Evolutionary conservation across 768 basidiomycete species (phyloP).

Genomic region (Trametes elegans): DNA sequence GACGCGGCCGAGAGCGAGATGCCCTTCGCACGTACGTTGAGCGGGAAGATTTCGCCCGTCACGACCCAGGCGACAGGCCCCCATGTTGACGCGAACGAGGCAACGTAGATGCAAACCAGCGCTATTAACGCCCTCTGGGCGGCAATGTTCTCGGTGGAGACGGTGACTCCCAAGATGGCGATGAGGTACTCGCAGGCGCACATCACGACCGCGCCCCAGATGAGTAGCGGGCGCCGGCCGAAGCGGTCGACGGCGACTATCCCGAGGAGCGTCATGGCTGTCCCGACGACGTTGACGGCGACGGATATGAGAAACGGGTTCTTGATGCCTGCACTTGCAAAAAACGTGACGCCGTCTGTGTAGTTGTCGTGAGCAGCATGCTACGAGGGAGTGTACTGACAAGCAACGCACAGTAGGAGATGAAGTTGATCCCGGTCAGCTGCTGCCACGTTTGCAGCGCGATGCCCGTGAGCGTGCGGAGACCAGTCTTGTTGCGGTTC

Average conservation of each 20-base stretch:
- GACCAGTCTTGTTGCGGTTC: constrained; percentile 53
- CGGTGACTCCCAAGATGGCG: constrained; percentile 51
- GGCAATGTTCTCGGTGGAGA: constrained; percentile 30
- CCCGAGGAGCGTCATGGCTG: constrained; percentile 74
- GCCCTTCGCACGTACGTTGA: constrained; percentile 76
- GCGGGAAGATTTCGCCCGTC: constrained; percentile 78
- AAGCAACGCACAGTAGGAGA: constrained; percentile 40
- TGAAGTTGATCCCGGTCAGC: constrained; percentile 77
- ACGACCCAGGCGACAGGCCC: constrained; percentile 42
- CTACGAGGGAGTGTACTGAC: not conserved
- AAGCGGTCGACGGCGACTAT: constrained; percentile 77
- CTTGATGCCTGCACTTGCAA: constrained; percentile 39
- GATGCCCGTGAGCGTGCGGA: constrained; percentile 77
- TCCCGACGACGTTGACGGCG: constrained; percentile 71
- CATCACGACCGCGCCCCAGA: constrained; percentile 81
- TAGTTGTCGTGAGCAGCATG: not conserved
- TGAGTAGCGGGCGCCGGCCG: constrained; percentile 75
- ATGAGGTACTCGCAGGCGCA: constrained; percentile 80
- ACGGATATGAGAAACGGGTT: constrained; percentile 54
- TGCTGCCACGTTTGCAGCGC: constrained; percentile 75
- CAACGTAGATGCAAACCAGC: constrained; percentile 47
- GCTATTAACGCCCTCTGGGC: constrained; percentile 64
- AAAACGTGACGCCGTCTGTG: constrained; percentile 44
- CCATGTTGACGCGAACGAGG: constrained; percentile 38
- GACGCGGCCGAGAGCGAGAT: constrained; percentile 70